Evolutionary conservation across 108 stramenopile genomes (phyloP).

Genomic region (Cyclotella cryptica): DNA sequence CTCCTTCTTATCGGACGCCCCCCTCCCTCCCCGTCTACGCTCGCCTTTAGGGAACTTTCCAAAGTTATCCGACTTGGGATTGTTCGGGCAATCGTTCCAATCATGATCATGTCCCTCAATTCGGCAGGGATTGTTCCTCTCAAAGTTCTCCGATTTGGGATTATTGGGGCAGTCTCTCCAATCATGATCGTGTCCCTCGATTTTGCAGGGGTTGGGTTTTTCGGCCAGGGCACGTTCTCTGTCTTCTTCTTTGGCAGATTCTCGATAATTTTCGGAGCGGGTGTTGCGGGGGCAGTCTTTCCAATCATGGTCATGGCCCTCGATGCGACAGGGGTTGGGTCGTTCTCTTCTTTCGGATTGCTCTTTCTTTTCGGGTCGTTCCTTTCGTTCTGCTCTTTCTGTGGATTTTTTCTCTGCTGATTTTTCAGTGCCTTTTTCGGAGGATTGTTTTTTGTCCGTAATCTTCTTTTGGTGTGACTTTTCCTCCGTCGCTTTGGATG

Average conservation of each 20-base stretch:
- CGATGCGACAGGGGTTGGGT: constrained; percentile 35
- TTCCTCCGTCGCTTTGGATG: constrained; percentile 1
- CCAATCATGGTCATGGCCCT: constrained; percentile 47
- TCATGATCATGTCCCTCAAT: constrained; percentile 44
- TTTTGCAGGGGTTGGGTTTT: constrained; percentile 37
- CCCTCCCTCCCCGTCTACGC: background rate
- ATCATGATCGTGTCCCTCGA: constrained; percentile 41
- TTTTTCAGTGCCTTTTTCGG: background rate
- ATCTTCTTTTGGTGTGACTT: constrained; percentile 6
- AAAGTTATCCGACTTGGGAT: constrained; percentile 44
- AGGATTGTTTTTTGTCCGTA: background rate
- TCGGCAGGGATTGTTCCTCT: constrained; percentile 21
- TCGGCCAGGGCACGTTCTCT: constrained; percentile 3
- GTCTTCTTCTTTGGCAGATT: constrained; percentile 9
- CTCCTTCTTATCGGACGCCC: background rate
- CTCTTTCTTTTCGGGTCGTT: constrained; percentile 6
- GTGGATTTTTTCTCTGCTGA: background rate
- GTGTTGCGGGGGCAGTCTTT: constrained; percentile 38
- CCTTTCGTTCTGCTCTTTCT: background rate
- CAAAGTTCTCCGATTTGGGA: constrained; percentile 41
- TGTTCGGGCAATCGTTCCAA: constrained; percentile 38
- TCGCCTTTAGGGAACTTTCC: background rate
- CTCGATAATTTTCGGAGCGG: constrained; percentile 25
- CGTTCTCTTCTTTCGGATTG: constrained; percentile 15
- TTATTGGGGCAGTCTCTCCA: constrained; percentile 41